Conservation (phyloP, 208 protist genomes). For the Plasmodiophora brassicae region DNA sequence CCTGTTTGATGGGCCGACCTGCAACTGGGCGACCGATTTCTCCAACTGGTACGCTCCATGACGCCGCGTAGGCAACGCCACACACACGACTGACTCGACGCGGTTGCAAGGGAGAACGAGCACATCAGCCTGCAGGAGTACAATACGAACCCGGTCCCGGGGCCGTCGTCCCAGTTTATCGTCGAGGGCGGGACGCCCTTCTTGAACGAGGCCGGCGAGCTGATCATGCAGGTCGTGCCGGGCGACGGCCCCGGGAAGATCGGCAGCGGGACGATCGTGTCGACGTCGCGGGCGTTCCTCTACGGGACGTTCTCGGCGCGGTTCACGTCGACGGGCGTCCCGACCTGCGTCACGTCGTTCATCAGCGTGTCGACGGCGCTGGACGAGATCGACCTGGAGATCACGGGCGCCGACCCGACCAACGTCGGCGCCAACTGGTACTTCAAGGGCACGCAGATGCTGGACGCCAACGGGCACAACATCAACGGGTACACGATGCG, state of each 20-base stretch:
- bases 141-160: background rate
- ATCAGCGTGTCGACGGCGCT: background rate
- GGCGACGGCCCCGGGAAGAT: background rate
- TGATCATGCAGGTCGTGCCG: background rate
- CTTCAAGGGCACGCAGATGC: background rate
- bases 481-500: background rate
- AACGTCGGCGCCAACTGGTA: background rate
- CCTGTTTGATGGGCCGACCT: background rate
- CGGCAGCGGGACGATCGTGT: background rate
- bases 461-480: background rate
- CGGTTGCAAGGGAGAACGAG: too few relatives aligned
- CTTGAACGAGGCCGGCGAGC: too few relatives aligned
- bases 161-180: background rate
- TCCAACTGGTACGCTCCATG: too few relatives aligned
- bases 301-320: too few relatives aligned
- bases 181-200: background rate
- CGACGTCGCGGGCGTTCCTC: background rate
- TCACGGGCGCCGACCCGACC: background rate
- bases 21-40: background rate
- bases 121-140: background rate
- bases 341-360: background rate
- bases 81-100: too few relatives aligned
- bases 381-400: conserved; percentile 23
- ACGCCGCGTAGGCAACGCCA: too few relatives aligned
- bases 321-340: background rate